These are phyloP conservation scores for Aspergillus panamensis DNA, from an alignment of 495 filamentous ascomycete genomes.

Conservation along the genomic window DNA sequence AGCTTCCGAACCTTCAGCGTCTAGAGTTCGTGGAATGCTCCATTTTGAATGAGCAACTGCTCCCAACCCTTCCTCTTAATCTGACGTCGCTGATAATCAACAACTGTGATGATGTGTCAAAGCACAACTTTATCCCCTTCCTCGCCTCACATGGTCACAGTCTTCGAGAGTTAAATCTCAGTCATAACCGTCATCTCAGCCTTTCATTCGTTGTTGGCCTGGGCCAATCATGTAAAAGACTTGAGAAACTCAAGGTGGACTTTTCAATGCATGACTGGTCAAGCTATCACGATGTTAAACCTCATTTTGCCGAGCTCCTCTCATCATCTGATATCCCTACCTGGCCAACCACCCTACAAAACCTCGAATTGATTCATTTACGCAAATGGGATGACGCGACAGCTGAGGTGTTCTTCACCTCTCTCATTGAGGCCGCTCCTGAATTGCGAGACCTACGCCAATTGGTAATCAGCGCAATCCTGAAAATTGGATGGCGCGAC, in stretches of 20 bases:
- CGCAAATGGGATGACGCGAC: constrained; percentile 62
- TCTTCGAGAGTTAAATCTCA: constrained; percentile 61
- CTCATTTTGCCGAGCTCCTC: constrained; percentile 64
- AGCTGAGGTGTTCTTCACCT: constrained; percentile 72
- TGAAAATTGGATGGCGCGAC: constrained; percentile 74
- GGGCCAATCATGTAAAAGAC: constrained; percentile 56
- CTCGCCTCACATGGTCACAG: constrained; percentile 58
- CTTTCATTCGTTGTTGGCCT: constrained; percentile 65
- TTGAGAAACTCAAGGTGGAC: constrained; percentile 70
- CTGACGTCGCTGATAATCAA: constrained; percentile 64
- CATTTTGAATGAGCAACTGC: constrained; percentile 55
- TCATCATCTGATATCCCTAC: constrained; percentile 56
- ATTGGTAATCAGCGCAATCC: constrained; percentile 65
- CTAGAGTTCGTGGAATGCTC: constrained; percentile 67
- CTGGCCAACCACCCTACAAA: constrained; percentile 68
- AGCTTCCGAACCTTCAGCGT: constrained; percentile 57
- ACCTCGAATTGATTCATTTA: constrained; percentile 69
- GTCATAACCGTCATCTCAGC: constrained; percentile 73
- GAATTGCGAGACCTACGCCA: constrained; percentile 59
- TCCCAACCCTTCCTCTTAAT: constrained; percentile 58
- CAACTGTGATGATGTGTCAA: constrained; percentile 68
- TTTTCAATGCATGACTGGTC: constrained; percentile 61
- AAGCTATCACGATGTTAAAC: constrained; percentile 63
- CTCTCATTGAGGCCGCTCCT: constrained; percentile 64
- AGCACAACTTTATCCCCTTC: constrained; percentile 55